Evolutionary conservation across 345 rosid species (phyloP).

Genomic region (Diplotaxis tenuifolia): DNA sequence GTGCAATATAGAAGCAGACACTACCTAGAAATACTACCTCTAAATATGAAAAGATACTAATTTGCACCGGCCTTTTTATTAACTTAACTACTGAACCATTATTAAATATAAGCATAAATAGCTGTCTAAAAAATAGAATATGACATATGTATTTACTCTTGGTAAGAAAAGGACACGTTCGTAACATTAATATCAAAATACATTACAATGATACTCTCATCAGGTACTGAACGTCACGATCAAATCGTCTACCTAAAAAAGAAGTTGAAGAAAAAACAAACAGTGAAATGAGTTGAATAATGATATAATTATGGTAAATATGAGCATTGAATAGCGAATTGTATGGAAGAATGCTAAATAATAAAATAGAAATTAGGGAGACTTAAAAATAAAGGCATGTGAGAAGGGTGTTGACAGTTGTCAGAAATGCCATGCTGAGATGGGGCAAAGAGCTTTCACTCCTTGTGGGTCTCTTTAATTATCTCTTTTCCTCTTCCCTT

Average conservation of each 20-base stretch:
- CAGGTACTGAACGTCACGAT: slow-evolving; percentile 2
- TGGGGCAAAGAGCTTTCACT: slow-evolving; percentile 40
- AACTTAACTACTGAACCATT: too few relatives aligned
- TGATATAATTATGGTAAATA: neutral
- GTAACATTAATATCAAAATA: neutral
- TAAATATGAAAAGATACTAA: neutral
- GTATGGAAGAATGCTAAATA: slow-evolving; percentile 19
- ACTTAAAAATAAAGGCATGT: slow-evolving; percentile 16
- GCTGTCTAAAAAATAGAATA: neutral
- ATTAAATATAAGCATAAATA: too few relatives aligned
- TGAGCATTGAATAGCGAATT: slow-evolving; percentile 19
- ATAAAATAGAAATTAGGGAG: neutral
- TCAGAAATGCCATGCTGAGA: slow-evolving; percentile 38
- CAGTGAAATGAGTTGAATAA: neutral
- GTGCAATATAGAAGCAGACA: slow-evolving; percentile 1
- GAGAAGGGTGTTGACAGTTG: slow-evolving; percentile 32
- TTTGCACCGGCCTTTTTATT: neutral
- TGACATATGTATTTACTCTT: neutral
- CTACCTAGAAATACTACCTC: slow-evolving; percentile 1
- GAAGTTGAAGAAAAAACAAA: neutral
- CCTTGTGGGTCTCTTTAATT: slow-evolving; percentile 41
- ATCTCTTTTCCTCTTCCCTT: slow-evolving; percentile 34
- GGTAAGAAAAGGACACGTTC: neutral
- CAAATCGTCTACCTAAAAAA: neutral
- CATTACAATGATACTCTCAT: neutral